Evolutionary conservation across 1,284 basidiomycete genomes (phyloP).

Genomic region (Apiotrichum brassicae): DNA sequence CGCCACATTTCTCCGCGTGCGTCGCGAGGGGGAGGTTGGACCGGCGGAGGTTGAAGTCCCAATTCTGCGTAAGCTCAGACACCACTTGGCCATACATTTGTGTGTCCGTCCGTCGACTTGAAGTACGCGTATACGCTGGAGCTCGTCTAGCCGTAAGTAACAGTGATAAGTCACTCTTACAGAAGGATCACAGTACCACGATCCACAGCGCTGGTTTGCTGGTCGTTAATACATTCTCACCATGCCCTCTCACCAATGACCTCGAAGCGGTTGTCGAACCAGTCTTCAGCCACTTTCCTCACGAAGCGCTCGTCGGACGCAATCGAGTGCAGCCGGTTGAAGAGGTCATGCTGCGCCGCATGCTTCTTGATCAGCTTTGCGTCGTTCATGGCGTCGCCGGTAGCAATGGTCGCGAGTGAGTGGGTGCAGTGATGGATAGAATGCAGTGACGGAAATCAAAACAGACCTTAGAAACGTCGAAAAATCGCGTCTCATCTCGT

Average conservation of each 20-base stretch:
- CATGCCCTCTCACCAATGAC: constrained; percentile 34
- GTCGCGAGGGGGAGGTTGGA: constrained; percentile 76
- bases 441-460: not conserved
- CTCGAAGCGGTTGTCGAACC: constrained; percentile 34
- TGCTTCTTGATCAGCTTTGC: constrained; percentile 36
- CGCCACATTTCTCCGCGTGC: constrained; percentile 54
- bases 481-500: no score
- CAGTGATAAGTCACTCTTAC: constrained; percentile 28
- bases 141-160: constrained; percentile 34
- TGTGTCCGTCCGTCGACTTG: constrained; percentile 96
- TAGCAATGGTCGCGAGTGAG: not conserved
- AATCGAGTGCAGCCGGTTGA: constrained; percentile 80
- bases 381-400: constrained; percentile 19
- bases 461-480: no score
- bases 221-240: not conserved
- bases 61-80: constrained; percentile 48
- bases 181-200: constrained; percentile 80
- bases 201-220: constrained; percentile 90
- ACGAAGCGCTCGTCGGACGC: constrained; percentile 70
- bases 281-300: constrained; percentile 54
- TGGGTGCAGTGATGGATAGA: not conserved
- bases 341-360: constrained; percentile 55
- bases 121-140: constrained; percentile 64
- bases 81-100: constrained; percentile 47
- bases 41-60: constrained; percentile 78